These are phyloP conservation scores for Xylaria sp. DNA, from an alignment of 495 filamentous ascomycete species.

Conservation along the genomic window DNA sequence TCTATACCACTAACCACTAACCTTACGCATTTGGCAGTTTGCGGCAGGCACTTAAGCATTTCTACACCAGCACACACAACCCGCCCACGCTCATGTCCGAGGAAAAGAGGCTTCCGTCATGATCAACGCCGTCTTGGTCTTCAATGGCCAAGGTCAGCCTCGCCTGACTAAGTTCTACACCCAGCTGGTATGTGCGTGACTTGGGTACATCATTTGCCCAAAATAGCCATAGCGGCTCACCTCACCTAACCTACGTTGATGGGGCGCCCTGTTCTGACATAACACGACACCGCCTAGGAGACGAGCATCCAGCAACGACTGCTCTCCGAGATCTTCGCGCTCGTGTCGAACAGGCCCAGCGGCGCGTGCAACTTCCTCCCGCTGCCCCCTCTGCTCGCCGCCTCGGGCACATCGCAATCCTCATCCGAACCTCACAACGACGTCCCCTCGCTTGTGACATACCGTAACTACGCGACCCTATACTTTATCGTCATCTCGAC, in stretches of 20 bases:
- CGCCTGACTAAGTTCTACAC: constrained; percentile 99
- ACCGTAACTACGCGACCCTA: constrained; percentile 96
- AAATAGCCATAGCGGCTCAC: not conserved
- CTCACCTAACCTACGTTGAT: constrained; percentile 9
- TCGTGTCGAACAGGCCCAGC: constrained; percentile 84
- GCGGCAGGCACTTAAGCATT: constrained; percentile 7
- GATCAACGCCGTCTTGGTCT: constrained; percentile 99
- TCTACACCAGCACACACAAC: not conserved
- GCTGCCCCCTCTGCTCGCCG: constrained; percentile 57
- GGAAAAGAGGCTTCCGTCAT: constrained; percentile 56
- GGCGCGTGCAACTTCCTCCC: constrained; percentile 98
- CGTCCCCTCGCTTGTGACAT: constrained; percentile 92
- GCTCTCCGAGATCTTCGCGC: constrained; percentile 96
- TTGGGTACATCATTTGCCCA: not conserved
- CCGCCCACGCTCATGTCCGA: constrained; percentile 16
- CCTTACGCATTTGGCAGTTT: not conserved
- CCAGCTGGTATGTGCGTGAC: constrained; percentile 72
- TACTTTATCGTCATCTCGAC: constrained; percentile 99
- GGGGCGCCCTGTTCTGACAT: constrained; percentile 18
- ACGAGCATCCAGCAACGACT: constrained; percentile 94
- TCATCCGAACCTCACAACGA: constrained; percentile 76
- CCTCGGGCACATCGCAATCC: constrained; percentile 60
- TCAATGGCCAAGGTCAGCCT: constrained; percentile 97
- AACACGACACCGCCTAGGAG: constrained; percentile 63
- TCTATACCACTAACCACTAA: no score